A percentile compares a stretch with the other conserved stretches of the same genome.
phyloP scores from a whole-genome alignment of 352 stramenopile genomes.

The Pythium folliculosum region DNA sequence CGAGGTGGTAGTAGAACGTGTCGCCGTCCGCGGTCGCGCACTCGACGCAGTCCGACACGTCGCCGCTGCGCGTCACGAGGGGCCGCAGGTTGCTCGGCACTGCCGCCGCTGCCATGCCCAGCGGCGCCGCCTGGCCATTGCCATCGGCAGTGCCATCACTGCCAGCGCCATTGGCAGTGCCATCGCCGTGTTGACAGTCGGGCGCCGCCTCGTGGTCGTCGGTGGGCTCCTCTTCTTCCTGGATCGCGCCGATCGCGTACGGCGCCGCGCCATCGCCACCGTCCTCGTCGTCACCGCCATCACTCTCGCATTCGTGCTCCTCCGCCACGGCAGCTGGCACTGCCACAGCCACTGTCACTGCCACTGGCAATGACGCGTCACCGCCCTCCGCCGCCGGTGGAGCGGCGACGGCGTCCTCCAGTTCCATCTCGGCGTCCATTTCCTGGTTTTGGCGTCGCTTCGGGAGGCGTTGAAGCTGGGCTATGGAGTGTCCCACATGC shows the following conservation, averaged over 20 bases:
- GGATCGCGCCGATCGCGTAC: conserved; percentile 24
- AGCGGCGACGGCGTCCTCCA: not conserved
- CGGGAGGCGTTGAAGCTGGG: not conserved
- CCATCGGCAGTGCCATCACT: not conserved
- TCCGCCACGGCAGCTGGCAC: not conserved
- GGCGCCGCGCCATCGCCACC: not conserved
- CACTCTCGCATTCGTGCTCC: not conserved
- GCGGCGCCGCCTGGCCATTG: not conserved
- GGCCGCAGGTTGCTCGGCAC: conserved; percentile 14
- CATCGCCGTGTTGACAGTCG: too few species aligned
- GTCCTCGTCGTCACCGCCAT: not conserved
- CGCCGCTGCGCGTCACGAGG: conserved; percentile 16
- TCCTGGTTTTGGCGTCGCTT: not conserved
- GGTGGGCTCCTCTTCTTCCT: conserved; percentile 3
- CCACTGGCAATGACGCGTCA: not conserved
- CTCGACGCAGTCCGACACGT: conserved; percentile 38
- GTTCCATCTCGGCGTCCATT: not conserved
- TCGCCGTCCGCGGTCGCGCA: conserved; percentile 46
- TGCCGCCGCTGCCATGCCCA: not conserved
- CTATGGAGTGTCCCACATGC: not conserved
- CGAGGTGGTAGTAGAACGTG: conserved; percentile 43
- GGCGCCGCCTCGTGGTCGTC: not conserved
- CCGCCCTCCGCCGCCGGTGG: too few species aligned
- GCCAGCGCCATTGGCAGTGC: not conserved
- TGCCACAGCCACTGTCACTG: too few species aligned